Base-by-base conservation (phyloP, 1,284 basidiomycete genomes). In the Naganishia albida region DNA sequence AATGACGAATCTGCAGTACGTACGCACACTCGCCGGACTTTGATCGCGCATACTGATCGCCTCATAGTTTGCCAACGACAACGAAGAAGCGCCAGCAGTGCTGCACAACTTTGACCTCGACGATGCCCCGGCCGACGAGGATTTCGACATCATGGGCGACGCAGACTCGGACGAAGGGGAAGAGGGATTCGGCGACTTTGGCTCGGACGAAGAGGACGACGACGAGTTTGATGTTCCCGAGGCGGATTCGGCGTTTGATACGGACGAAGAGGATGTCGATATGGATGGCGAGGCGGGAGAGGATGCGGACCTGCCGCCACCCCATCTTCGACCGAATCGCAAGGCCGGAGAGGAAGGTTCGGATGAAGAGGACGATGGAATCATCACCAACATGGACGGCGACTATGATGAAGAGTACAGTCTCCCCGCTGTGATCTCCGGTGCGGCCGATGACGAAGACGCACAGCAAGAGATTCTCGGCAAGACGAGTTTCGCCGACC, bases 381-480 rank as follows among this genome's bases (percentile, higher is more conserved):
- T 74, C 38, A 77, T 81, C 62, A 77, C 80, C 28, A 80, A 79
- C 63, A 72, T 81, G 44, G 80, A 78, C 16, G 73, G 71, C 7
- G 68, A 72, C 30, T 64, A 78, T 48, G 77, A 77, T 16, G 82
- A 82, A n/a, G 82, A 82, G 38, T 81, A 82, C 7, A 83, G 82
- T 6, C 85, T 82, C 16, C 82, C 82, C 44, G 80, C 82, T 18
- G 84, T 85, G 71, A 91, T 91, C 1, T 81, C 87, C 0, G 88
- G 89, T 66, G 88, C 93, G 73, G 83, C 86, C 65, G 91, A 90
- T 70, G 84, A 86, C 67, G 91, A 93, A 1, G 88, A 89, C 70
- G 91, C 89, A 88, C 71, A 59, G 34, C 83, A 85, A 67, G 91
- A 93, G 79, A 86, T 87, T 76, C 84, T 84, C 67, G 80, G 77